A percentile compares a stretch with the other conserved stretches of the same genome.
These are phyloP conservation scores for Lignosus rhinocerotis DNA, from an alignment of 1,284 basidiomycete species.

Conservation along the genomic window DNA sequence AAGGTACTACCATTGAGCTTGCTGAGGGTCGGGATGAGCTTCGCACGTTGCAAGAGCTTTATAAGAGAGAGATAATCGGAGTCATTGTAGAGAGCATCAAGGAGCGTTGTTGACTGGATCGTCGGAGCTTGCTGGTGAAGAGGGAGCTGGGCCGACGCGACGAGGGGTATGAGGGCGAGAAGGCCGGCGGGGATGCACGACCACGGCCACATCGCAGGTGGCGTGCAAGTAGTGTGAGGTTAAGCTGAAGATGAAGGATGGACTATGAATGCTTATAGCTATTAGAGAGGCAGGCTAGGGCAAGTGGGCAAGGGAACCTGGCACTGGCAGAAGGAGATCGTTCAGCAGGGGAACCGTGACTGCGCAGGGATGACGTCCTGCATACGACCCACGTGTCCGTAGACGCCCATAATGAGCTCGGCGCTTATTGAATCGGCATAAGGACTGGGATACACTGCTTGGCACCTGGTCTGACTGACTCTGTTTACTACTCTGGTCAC, in stretches of 20 bases:
- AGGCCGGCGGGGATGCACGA: slow-evolving; percentile 39
- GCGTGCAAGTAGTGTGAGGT: background rate
- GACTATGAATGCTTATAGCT: background rate
- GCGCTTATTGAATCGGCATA: background rate
- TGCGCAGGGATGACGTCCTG: slow-evolving; percentile 20
- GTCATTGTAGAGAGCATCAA: slow-evolving; percentile 79
- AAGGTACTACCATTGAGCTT: slow-evolving; percentile 81
- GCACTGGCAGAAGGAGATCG: slow-evolving; percentile 9
- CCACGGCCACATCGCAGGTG: slow-evolving; percentile 38
- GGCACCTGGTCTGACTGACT: background rate
- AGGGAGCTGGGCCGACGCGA: slow-evolving; percentile 35
- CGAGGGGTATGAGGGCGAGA: slow-evolving; percentile 34
- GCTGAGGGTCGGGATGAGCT: slow-evolving; percentile 91
- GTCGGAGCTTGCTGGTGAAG: slow-evolving; percentile 27
- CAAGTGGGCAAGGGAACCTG: background rate
- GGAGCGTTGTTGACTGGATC: slow-evolving; percentile 56
- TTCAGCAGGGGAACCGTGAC: slow-evolving; percentile 11
- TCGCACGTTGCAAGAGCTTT: slow-evolving; percentile 79
- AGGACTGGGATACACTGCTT: background rate
- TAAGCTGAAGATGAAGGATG: background rate
- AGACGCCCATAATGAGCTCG: slow-evolving; percentile 4
- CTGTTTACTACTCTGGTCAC: background rate
- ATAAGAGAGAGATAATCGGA: slow-evolving; percentile 82
- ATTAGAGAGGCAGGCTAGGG: slow-evolving; percentile 7
- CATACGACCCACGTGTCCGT: slow-evolving; percentile 15